Evolutionary conservation across 441 rosid species (phyloP).

Genomic region (Pelargonium myrrhifolium): DNA sequence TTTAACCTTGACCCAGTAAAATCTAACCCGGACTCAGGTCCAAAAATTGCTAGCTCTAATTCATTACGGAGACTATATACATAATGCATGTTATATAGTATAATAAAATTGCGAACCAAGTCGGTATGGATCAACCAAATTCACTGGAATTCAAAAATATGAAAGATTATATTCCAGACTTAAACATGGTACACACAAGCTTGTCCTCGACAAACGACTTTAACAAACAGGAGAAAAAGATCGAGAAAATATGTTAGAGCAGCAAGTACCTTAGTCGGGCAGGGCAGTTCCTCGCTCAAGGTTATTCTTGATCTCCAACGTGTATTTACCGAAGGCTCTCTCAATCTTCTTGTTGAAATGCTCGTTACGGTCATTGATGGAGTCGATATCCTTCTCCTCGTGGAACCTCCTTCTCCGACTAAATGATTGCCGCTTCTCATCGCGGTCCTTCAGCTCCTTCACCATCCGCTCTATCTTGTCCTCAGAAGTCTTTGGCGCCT

Average conservation of each 20-base stretch:
- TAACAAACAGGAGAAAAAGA: neutral
- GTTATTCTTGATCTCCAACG: slow-evolving; percentile 86
- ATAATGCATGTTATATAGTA: too few relatives aligned
- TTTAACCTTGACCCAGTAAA: too few relatives aligned
- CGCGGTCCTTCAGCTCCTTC: slow-evolving; percentile 68
- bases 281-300: slow-evolving; percentile 90
- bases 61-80: too few relatives aligned
- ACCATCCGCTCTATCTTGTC: slow-evolving; percentile 80
- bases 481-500: slow-evolving; percentile 75
- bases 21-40: too few relatives aligned
- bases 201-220: neutral
- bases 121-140: too few relatives aligned
- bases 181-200: neutral
- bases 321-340: slow-evolving; percentile 83
- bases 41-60: too few relatives aligned
- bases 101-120: too few relatives aligned
- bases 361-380: slow-evolving; percentile 92
- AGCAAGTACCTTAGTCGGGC: slow-evolving; percentile 54
- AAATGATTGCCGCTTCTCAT: slow-evolving; percentile 62
- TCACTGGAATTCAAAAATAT: neutral
- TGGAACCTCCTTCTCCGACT: slow-evolving; percentile 79
- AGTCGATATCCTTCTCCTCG: slow-evolving; percentile 90
- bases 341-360: slow-evolving; percentile 97
- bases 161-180: neutral
- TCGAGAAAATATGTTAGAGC: neutral